Percentiles rank a stretch among this genome's conserved stretches.
phyloP scores from a whole-genome alignment of 1,284 basidiomycete species.

The Leccinum subrobustum region DNA sequence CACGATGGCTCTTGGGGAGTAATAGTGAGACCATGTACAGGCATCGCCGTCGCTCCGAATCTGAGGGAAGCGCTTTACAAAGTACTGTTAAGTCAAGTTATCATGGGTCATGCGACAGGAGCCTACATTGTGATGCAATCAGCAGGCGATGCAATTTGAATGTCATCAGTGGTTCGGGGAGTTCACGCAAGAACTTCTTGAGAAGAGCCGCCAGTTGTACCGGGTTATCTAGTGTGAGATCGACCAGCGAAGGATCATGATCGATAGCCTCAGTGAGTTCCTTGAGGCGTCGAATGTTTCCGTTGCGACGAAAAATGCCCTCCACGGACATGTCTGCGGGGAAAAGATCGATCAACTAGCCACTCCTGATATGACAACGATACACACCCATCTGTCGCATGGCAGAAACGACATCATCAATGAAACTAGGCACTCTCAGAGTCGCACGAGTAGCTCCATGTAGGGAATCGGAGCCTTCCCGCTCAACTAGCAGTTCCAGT shows the following conservation, averaged over 20 bases:
- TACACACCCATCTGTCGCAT: conserved; percentile 98
- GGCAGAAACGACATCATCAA: conserved; percentile 96
- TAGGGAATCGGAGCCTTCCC: conserved; percentile 91
- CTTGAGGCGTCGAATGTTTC: conserved; percentile 92
- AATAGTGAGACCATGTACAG: conserved; percentile 88
- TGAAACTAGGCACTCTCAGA: conserved; percentile 91
- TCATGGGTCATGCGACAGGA: background rate
- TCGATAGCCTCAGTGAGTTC: conserved; percentile 92
- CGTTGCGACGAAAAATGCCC: conserved; percentile 98
- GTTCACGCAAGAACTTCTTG: conserved; percentile 95
- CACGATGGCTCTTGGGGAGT: conserved; percentile 90
- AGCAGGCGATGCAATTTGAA: conserved; percentile 91
- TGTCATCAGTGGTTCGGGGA: conserved; percentile 95
- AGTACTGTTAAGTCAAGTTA: conserved; percentile 12
- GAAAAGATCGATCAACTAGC: conserved; percentile 3
- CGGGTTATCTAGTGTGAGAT: conserved; percentile 92
- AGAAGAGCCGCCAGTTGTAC: conserved; percentile 96
- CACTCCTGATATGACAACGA: conserved; percentile 1
- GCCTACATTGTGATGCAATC: conserved; percentile 85
- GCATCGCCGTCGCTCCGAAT: conserved; percentile 79
- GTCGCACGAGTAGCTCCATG: conserved; percentile 86
- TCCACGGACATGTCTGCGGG: conserved; percentile 93
- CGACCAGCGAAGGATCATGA: conserved; percentile 86
- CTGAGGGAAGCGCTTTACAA: conserved; percentile 65
- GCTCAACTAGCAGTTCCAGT: conserved; percentile 92